These are phyloP conservation scores for Brassica napus DNA, from an alignment of 345 rosid genomes.

Conservation along the genomic window DNA sequence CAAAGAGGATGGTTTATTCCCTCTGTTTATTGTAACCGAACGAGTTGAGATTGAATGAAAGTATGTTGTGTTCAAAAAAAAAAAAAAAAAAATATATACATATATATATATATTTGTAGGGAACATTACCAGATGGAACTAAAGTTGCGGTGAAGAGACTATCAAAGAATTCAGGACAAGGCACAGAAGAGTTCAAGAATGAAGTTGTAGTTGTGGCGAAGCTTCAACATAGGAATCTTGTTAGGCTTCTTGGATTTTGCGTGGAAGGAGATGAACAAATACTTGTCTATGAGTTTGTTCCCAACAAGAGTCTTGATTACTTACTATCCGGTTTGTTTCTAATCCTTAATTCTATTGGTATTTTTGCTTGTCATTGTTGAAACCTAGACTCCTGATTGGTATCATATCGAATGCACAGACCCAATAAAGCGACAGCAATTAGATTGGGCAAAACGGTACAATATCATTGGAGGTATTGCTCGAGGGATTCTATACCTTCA, in stretches of 20 bases:
- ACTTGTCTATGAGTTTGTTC: slow-evolving; percentile 48
- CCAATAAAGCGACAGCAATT: neutral
- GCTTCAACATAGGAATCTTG: slow-evolving; percentile 56
- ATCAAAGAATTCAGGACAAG: slow-evolving; percentile 42
- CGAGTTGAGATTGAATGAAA: too few relatives aligned
- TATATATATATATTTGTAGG: neutral
- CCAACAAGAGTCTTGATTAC: slow-evolving; percentile 43
- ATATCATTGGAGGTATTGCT: slow-evolving; percentile 19
- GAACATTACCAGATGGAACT: slow-evolving; percentile 28
- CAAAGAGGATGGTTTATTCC: too few relatives aligned
- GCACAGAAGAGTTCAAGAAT: slow-evolving; percentile 46
- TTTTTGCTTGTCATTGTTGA: neutral
- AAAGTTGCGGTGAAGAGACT: slow-evolving; percentile 50
- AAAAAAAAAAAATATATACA: too few relatives aligned
- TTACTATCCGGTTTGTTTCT: slow-evolving; percentile 35
- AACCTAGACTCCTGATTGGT: neutral
- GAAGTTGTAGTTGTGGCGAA: slow-evolving; percentile 46
- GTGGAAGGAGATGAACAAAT: slow-evolving; percentile 43
- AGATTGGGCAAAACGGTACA: slow-evolving; percentile 23
- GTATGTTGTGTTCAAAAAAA: too few relatives aligned
- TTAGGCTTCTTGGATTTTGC: slow-evolving; percentile 44
- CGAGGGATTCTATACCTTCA: slow-evolving; percentile 34
- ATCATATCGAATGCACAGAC: neutral
- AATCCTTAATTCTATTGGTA: neutral
- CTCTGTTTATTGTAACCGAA: too few relatives aligned